A percentile compares a stretch with the other conserved stretches of the same genome.
These are phyloP conservation scores for Plenodomus lindquistii DNA, from an alignment of 2,329 filamentous ascomycete species.

Conservation along the genomic window DNA sequence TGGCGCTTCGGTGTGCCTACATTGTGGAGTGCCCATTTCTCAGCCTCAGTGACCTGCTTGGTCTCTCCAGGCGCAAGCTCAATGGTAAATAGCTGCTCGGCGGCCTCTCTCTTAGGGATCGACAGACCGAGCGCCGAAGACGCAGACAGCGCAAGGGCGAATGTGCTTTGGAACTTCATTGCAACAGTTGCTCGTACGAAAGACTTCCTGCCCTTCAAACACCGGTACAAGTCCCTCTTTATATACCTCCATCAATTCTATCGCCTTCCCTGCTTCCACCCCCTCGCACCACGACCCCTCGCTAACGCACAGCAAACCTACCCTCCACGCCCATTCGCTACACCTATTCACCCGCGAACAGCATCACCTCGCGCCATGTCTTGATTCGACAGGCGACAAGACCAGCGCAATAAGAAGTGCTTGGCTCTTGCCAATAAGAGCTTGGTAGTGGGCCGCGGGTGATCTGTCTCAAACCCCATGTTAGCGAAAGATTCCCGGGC, in stretches of 20 bases:
- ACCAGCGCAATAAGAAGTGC: conserved; percentile 10
- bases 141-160: conserved; percentile 9
- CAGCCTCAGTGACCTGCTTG: conserved; percentile 15
- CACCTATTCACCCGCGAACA: background rate
- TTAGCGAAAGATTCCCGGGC: conserved; percentile 1
- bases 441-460: conserved; percentile 8
- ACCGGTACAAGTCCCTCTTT: too few relatives aligned
- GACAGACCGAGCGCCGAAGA: conserved; percentile 2
- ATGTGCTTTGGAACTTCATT: conserved; percentile 11
- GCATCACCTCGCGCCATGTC: background rate
- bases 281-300: background rate
- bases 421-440: conserved; percentile 18
- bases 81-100: conserved; percentile 6
- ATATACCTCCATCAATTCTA: background rate
- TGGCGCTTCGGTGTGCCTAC: background rate
- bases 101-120: background rate
- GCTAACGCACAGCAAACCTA: background rate
- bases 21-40: conserved; percentile 19
- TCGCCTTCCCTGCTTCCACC: background rate
- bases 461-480: conserved; percentile 9
- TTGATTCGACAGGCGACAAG: conserved; percentile 17
- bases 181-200: background rate
- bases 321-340: background rate
- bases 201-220: background rate
- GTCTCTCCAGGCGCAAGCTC: conserved; percentile 20